Evolutionary conservation across 768 basidiomycete species (phyloP), one percentile per base, ranked within the genome.

Genomic region (Lentinula sp.): DNA sequence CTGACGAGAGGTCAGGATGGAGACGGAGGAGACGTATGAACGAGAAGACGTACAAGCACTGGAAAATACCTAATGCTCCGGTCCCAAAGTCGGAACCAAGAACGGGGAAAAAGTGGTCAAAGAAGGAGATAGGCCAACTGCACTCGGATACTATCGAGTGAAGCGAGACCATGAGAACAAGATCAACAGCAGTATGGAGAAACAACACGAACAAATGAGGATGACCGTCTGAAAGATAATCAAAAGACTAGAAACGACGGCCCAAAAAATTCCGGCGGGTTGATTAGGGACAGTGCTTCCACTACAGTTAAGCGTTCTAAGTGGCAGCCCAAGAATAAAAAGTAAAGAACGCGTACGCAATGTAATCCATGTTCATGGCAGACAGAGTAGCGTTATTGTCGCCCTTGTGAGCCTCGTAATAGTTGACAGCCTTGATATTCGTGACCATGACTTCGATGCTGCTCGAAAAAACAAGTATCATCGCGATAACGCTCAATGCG

Each of bases 251-350:
- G 93, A 92, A 64, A 95, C 77, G 63, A 96, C 86, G 4, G 91
- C 90, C 91, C 93, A 97, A 75, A 97, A 96, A 8, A 85, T 83
- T 32, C 94, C 94, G 18, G 91, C 94, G 35, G 91, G 83, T 71
- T 96, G 93, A 72, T 93, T 92, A 4, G 94, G 94, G 4, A 97
- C 92, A 2, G 92, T 92, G 72, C 87, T 91, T 61, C 84, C 88
- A 64, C 76, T 84, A 60, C 60, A 63, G 13, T 28, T 50, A 48
- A 20, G 20, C 57, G 60, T 32, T 42, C 16, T 37, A 23, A 61
- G 39, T 33, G 37, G 63, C 61, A 3, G 13, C 8, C 6, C 50
- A 20, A 20, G 6, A 48, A 18, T 20, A 8, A 15, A 48, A 53
- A 45, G 35, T 57, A 50, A 33, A 55, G 61, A 6, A 62, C 55